Evolutionary conservation across 805 yeast genomes (phyloP), one percentile per base, ranked within the genome.

Genomic region (Gaillardinia entomophila): DNA sequence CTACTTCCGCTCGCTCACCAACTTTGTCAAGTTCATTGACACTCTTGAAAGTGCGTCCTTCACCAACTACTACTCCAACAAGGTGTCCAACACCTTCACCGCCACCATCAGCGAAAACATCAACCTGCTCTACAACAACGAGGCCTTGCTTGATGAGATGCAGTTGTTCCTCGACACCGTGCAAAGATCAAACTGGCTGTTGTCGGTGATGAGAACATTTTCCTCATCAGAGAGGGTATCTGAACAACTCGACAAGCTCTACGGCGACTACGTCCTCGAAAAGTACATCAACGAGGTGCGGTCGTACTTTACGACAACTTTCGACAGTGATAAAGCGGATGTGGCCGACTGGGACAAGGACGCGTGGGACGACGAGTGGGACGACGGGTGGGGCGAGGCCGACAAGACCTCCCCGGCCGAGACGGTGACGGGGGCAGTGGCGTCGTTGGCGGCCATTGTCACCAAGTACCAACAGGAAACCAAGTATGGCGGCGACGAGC

Each of bases 291-390:
- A 57, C 26, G 41, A 42, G 30, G 46, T 64, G 13, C 45, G 65
- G 24, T 26, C 32, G 3, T 33, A 43, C 3, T 56, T 53, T 33
- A 39, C 25, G 18, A 28, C 7, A 6, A 34, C 19, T 12, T 32
- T 33, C 6, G 14, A 27, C 15, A 12, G 32, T 10, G 30, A 16
- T 3, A 16, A 17, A 4, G 40, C 32, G 17, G 45, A 38, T 7
- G 44, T 40, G 24, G 55, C 45, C 22, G 48, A 34, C 14, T 53
- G 58, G 57, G 44, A 52, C 26, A 53, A 53, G 13, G 51, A 49
- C 43, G 10, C 54, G 66, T 27, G 73, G 70, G 40, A 53, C 62
- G 35, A 67, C 55, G n/a, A 33, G 41, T 10, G 59, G 71, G 30
- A 40, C 27, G 15, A 15, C 11, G 27, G 26, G 2, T 28, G 24